phyloP scores from a whole-genome alignment of 2,329 filamentous ascomycete genomes.

The Arachnopeziza araneosa region DNA sequence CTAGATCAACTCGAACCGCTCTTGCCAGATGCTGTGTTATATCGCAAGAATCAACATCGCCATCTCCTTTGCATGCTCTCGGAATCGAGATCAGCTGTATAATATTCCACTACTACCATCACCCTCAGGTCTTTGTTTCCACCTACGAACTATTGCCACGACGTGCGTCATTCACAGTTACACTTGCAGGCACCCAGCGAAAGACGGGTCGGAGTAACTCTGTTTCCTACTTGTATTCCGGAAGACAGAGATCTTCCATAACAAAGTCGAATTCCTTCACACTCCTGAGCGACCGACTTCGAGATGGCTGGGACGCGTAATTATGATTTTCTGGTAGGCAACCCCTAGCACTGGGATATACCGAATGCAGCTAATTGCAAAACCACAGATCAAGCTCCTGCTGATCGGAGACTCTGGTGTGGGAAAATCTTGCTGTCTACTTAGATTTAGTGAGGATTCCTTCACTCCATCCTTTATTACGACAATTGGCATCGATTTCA shows the following conservation, averaged over 20 bases:
- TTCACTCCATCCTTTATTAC: slow-evolving; percentile 99
- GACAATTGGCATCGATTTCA: slow-evolving; percentile 99
- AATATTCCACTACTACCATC: neutral
- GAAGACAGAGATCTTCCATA: neutral
- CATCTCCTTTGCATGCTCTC: neutral
- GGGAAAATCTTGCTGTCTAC: slow-evolving; percentile 96
- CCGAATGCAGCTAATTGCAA: slow-evolving; percentile 13
- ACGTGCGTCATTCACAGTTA: neutral
- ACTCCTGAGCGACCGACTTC: slow-evolving; percentile 17
- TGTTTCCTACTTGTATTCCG: slow-evolving; percentile 4
- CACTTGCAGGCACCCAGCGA: slow-evolving; percentile 7
- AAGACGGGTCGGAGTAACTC: neutral
- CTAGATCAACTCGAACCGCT: neutral
- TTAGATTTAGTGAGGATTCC: slow-evolving; percentile 97
- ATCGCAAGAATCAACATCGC: neutral
- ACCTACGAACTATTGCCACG: neutral
- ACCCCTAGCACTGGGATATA: neutral
- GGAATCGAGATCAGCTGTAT: neutral
- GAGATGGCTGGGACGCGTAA: slow-evolving; percentile 94
- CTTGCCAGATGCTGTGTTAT: neutral
- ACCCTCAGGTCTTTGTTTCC: neutral
- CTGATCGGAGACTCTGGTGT: slow-evolving; percentile 99
- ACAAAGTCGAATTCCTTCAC: neutral
- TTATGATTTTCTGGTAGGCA: slow-evolving; percentile 90
- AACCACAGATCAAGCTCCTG: slow-evolving; percentile 75